These are phyloP conservation scores for Raffaelea deltoideospora DNA, from an alignment of 2,329 filamentous ascomycete genomes.

Conservation along the genomic window DNA sequence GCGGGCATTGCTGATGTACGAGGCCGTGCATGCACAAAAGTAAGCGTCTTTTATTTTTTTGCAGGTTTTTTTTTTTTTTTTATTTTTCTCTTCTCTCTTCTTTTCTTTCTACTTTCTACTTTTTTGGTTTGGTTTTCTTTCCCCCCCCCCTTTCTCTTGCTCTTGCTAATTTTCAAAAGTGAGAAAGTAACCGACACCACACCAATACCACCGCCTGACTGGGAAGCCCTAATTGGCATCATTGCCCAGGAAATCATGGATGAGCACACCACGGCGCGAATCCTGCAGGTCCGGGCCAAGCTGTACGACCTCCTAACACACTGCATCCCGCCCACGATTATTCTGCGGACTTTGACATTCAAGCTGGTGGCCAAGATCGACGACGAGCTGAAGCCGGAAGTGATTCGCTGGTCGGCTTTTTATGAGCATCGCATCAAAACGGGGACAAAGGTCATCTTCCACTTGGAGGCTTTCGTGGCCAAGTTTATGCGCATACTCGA, in stretches of 20 bases:
- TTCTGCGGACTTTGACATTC: constrained; percentile 89
- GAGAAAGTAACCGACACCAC: constrained; percentile 82
- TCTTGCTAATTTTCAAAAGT: too few relatives aligned
- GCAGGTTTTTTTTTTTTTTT: too few relatives aligned
- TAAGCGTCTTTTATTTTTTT: too few relatives aligned
- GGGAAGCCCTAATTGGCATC: constrained; percentile 81
- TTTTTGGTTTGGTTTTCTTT: too few relatives aligned
- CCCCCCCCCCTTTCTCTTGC: too few relatives aligned
- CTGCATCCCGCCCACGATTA: constrained; percentile 88
- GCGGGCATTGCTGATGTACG: constrained; percentile 86
- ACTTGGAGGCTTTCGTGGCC: constrained; percentile 93
- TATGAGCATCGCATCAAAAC: constrained; percentile 91
- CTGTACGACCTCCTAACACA: constrained; percentile 96
- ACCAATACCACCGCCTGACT: constrained; percentile 85
- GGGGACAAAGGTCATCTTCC: constrained; percentile 93
- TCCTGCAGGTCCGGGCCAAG: constrained; percentile 77
- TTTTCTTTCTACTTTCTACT: constrained; percentile 3
- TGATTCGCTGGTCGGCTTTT: constrained; percentile 92
- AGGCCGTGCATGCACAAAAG: constrained; percentile 95
- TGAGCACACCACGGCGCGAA: constrained; percentile 79
- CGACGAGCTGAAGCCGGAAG: constrained; percentile 76
- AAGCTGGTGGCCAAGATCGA: constrained; percentile 80
- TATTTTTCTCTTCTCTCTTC: background rate
- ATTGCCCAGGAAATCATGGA: constrained; percentile 88
- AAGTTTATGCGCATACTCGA: constrained; percentile 97